Base-by-base conservation (phyloP, 176 grass and related monocot species). In the Eragrostis nindensis region DNA sequence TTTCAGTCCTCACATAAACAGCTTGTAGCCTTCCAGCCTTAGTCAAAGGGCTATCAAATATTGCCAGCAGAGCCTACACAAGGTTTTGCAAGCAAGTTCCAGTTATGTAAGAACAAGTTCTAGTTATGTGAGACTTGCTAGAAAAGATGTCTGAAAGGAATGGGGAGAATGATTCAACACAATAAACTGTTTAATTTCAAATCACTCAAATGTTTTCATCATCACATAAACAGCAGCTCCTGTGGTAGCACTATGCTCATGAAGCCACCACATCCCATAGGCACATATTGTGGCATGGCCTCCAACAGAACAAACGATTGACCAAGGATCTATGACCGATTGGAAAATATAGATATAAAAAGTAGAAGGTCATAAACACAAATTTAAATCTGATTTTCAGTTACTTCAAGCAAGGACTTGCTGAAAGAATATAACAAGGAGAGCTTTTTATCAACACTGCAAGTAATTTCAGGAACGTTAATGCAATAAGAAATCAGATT, bases 41-140 rank as follows among this genome's bases (percentile, higher is more conserved):
- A 70, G 88, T 94, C 61, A 98, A 72, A 27, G 96, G 96, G 45
- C 96, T 98, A 86, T 98, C 92, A 75, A 98, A 95, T 89, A 98
- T 95, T 59, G 96, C 96, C 62, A 95, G 90, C 69, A 95, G 82
- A 66, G 96, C 90, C 95, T 98, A 55, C 65, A 79, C 40, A 60
- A 86, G 46, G 77, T 62, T 86, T 75, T 22, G 2, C 16, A 66
- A 29, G 36, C 21, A 66, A 56, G 46, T 6, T 63, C n/a, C 71
- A 42, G 16, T 1, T 40, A 66, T 62, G 27, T 26, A n/a, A 19
- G n/a, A 36, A 2, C 16, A 66, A 56, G 46, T 6, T 63, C n/a
- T 71, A 42, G 16, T 1, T 40, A 66, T 62, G 27, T 26, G 17
- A 19, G n/a, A 22, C 17, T 8, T 50, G 40, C 36, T 25, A 12